phyloP scores from a whole-genome alignment of 1,284 basidiomycete genomes.

The Leccinum fallax region DNA sequence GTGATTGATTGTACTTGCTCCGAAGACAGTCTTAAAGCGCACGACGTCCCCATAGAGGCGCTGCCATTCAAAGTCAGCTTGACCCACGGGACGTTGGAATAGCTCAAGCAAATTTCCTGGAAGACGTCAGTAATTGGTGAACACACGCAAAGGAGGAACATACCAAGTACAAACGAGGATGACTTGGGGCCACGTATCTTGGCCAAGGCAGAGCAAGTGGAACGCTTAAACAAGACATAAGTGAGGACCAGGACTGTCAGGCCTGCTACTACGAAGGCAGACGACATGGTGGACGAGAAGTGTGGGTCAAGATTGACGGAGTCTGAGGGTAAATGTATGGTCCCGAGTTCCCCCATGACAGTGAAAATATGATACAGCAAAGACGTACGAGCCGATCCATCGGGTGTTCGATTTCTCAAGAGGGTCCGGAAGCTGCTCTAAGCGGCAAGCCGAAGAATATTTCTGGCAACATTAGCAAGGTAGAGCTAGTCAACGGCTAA shows the following conservation, averaged over 20 bases:
- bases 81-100: slow-evolving; percentile 26
- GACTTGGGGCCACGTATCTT: slow-evolving; percentile 36
- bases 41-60: slow-evolving; percentile 32
- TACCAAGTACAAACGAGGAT: slow-evolving; percentile 37
- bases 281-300: slow-evolving; percentile 14
- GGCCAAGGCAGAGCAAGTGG: slow-evolving; percentile 23
- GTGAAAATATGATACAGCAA: slow-evolving; percentile 4
- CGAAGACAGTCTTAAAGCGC: slow-evolving; percentile 31
- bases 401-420: slow-evolving; percentile 7
- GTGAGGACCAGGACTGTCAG: slow-evolving; percentile 14
- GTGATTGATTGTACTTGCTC: slow-evolving; percentile 17
- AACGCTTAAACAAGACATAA: slow-evolving; percentile 19
- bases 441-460: background rate
- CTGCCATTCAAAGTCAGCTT: slow-evolving; percentile 36
- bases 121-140: background rate
- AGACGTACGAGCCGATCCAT: slow-evolving; percentile 1
- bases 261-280: slow-evolving; percentile 1
- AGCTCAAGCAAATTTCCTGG: slow-evolving; percentile 31
- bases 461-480: background rate
- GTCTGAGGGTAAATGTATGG: slow-evolving; percentile 13
- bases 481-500: background rate
- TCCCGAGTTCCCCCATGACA: slow-evolving; percentile 4
- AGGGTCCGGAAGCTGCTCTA: background rate
- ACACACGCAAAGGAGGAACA: background rate
- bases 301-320: background rate